Percentiles rank a stretch among this genome's conserved stretches.
Conservation (phyloP, 1,139 yeast species). For the Saccharomyces hybrid region DNA sequence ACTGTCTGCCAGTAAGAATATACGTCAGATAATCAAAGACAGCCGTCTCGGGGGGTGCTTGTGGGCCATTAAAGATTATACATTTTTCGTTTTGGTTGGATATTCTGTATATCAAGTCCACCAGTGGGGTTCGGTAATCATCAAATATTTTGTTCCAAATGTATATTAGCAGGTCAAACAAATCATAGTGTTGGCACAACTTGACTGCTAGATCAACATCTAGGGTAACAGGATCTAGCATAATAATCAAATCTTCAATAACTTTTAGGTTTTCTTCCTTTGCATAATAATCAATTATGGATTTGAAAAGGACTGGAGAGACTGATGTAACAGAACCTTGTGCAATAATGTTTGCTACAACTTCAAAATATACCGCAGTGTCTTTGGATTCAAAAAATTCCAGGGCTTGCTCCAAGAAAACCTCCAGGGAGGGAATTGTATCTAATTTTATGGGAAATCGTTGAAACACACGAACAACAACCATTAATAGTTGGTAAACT, state of each 20-base stretch:
- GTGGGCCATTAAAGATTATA: slow-evolving; percentile 9
- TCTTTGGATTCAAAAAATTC: slow-evolving; percentile 33
- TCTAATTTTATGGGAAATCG: slow-evolving; percentile 10
- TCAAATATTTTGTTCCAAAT: slow-evolving; percentile 58
- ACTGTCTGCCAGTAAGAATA: slow-evolving; percentile 67
- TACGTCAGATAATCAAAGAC: slow-evolving; percentile 57
- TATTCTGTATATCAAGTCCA: slow-evolving; percentile 33
- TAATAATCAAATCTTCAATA: slow-evolving; percentile 59
- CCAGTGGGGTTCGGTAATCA: slow-evolving; percentile 63
- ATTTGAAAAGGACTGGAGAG: slow-evolving; percentile 57
- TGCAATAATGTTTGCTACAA: slow-evolving; percentile 45
- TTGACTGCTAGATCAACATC: slow-evolving; percentile 67
- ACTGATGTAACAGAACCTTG: slow-evolving; percentile 40
- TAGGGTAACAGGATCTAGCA: slow-evolving; percentile 54
- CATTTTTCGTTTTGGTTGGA: slow-evolving; percentile 10
- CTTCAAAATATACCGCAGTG: slow-evolving; percentile 39
- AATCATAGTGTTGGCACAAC: slow-evolving; percentile 46
- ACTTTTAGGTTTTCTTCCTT: slow-evolving; percentile 37
- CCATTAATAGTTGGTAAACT: slow-evolving; percentile 3
- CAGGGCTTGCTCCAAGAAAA: slow-evolving; percentile 43
- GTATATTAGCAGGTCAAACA: slow-evolving; percentile 56
- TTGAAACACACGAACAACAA: background rate
- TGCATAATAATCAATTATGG: slow-evolving; percentile 47
- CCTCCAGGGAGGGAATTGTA: slow-evolving; percentile 28
- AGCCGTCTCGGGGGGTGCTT: background rate